A percentile compares a stretch with the other conserved stretches of the same genome.
These are phyloP conservation scores for Takakia lepidozioides DNA, from an alignment of 225 moss, liverwort and hornwort genomes.

Conservation along the genomic window DNA sequence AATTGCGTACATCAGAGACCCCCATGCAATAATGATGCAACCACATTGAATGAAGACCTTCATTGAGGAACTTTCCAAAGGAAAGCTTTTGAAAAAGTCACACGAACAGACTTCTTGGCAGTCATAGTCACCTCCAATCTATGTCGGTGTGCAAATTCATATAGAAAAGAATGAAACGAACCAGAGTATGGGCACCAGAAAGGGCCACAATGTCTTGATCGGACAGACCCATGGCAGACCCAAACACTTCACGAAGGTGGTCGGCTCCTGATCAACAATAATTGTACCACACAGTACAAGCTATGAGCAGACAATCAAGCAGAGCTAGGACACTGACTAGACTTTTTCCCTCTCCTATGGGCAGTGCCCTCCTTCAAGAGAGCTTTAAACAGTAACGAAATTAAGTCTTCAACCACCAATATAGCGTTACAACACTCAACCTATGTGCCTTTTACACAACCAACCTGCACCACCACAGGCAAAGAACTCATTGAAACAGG, in stretches of 20 bases:
- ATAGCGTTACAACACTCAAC: background rate
- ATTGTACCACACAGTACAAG: background rate
- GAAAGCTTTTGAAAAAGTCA: no score
- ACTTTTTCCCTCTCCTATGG: no score
- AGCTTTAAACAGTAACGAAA: background rate
- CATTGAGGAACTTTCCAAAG: no score
- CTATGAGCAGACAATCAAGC: background rate
- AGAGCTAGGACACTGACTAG: background rate
- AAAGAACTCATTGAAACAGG: no score
- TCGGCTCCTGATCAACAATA: slow-evolving; percentile 39
- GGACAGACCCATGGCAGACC: slow-evolving; percentile 56
- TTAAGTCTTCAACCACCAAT: background rate
- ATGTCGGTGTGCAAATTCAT: no score
- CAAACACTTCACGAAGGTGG: slow-evolving; percentile 85
- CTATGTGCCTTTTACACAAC: background rate
- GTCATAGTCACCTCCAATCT: no score
- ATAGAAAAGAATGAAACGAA: no score
- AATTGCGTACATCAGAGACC: no score
- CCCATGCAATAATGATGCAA: no score
- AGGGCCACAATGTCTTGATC: slow-evolving; percentile 87
- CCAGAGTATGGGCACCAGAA: slow-evolving; percentile 94
- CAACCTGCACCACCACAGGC: no score
- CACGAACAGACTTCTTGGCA: no score
- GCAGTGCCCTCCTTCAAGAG: background rate
- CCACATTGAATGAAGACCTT: no score